phyloP scores from a whole-genome alignment of 2,329 filamentous ascomycete species.

The Penicillium sp. region DNA sequence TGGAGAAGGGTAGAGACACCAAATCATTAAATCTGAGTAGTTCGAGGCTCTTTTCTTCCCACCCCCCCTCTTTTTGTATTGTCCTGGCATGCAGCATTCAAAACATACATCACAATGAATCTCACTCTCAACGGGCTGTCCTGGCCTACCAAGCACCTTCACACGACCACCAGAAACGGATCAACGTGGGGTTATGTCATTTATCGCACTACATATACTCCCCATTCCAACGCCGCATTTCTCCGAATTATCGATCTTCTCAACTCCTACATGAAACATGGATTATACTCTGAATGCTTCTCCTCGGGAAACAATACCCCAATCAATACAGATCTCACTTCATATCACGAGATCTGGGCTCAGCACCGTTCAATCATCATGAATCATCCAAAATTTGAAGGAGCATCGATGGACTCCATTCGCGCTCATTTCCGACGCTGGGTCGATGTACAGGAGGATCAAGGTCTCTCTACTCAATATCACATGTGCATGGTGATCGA shows the following conservation, averaged over 20 bases:
- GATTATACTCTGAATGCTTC: not conserved
- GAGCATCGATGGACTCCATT: not conserved
- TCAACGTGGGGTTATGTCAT: constrained; percentile 8
- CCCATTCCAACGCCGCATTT: not conserved
- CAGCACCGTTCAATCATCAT: not conserved
- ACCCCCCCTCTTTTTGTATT: not conserved
- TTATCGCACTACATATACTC: constrained; percentile 5
- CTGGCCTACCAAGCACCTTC: not conserved
- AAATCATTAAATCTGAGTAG: not conserved
- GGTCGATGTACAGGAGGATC: not conserved
- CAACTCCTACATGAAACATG: constrained; percentile 5
- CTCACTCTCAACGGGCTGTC: not conserved
- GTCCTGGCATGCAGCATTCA: not conserved
- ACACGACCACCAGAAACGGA: not conserved
- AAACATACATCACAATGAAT: not conserved
- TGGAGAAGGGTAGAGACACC: not conserved
- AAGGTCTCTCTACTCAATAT: not conserved
- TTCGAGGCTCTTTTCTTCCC: not conserved
- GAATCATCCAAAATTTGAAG: not conserved
- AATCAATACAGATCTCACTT: not conserved
- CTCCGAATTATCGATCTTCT: constrained; percentile 1
- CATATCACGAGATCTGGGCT: not conserved
- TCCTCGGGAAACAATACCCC: not conserved
- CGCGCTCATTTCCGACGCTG: not conserved
- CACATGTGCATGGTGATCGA: constrained; percentile 4